Evolutionary conservation across 2,329 filamentous ascomycete genomes (phyloP).

Genomic region (Stylonectria norvegica): DNA sequence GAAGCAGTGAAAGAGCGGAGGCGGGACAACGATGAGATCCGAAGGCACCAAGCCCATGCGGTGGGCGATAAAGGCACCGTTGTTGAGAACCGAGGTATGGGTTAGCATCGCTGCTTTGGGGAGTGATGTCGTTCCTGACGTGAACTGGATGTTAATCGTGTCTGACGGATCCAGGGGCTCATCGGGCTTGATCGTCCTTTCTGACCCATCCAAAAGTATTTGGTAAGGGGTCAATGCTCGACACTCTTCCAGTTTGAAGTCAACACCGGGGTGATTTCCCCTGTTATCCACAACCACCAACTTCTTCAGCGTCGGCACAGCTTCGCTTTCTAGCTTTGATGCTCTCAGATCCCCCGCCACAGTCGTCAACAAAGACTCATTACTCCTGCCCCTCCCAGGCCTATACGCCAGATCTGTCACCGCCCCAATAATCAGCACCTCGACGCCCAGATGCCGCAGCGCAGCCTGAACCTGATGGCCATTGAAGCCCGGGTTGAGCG

Average conservation of each 20-base stretch:
- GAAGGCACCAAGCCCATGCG: conserved; percentile 74
- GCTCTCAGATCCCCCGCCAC: conserved; percentile 43
- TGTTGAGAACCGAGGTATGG: conserved; percentile 87
- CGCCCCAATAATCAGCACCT: conserved; percentile 76
- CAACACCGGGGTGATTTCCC: conserved; percentile 39
- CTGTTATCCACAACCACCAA: conserved; percentile 82
- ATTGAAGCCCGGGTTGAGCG: conserved; percentile 88
- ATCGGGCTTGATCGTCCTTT: conserved; percentile 40
- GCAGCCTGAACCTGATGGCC: conserved; percentile 73
- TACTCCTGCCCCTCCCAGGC: conserved; percentile 52
- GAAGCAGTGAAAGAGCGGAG: conserved; percentile 87
- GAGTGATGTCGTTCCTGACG: conserved; percentile 84
- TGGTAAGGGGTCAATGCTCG: conserved; percentile 46
- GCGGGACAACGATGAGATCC: conserved; percentile 80
- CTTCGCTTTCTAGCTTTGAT: conserved; percentile 32
- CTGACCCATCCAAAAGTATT: conserved; percentile 35
- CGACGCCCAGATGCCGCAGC: conserved; percentile 68
- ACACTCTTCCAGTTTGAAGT: conserved; percentile 42
- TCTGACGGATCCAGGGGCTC: conserved; percentile 57
- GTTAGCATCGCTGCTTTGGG: conserved; percentile 90
- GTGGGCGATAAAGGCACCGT: conserved; percentile 77
- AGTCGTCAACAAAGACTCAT: conserved; percentile 44
- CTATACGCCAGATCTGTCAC: conserved; percentile 79
- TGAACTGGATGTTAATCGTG: conserved; percentile 94
- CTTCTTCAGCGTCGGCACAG: conserved; percentile 66